phyloP scores from a whole-genome alignment of 78 protist species.

The Cavenderia fasciculata region DNA sequence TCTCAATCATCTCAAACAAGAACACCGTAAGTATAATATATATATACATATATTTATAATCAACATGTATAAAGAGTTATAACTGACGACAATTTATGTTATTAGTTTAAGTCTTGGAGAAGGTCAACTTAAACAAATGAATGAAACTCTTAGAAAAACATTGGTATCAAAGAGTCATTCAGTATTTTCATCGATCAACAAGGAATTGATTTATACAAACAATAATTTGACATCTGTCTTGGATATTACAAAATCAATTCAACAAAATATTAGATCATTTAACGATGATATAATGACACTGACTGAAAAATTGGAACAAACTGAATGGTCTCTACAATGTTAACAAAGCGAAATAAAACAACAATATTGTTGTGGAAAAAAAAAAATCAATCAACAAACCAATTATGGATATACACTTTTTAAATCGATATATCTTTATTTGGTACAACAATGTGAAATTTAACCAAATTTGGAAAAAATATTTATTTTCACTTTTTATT shows the following conservation, averaged over 20 bases:
- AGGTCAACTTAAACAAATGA: slow-evolving; percentile 42
- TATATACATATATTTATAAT: background rate
- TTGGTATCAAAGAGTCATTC: slow-evolving; percentile 14
- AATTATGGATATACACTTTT: no score
- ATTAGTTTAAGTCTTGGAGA: slow-evolving; percentile 47
- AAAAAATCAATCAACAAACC: no score
- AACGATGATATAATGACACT: slow-evolving; percentile 55
- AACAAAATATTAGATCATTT: slow-evolving; percentile 64
- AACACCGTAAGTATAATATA: slow-evolving; percentile 22
- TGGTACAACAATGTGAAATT: no score
- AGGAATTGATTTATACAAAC: slow-evolving; percentile 15
- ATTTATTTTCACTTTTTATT: no score
- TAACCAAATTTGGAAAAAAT: no score
- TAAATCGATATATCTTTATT: no score
- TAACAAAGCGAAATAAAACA: no score
- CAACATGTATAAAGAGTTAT: background rate
- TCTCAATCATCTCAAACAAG: slow-evolving; percentile 27
- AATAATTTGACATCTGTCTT: slow-evolving; percentile 17
- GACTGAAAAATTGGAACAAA: slow-evolving; percentile 55
- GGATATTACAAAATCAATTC: slow-evolving; percentile 29
- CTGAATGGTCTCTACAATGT: slow-evolving; percentile 75
- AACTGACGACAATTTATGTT: background rate
- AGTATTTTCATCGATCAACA: slow-evolving; percentile 18
- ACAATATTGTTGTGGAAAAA: no score
- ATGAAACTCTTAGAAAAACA: slow-evolving; percentile 44